A percentile compares a stretch with the other conserved stretches of the same genome.
Conservation (phyloP, 2,329 filamentous ascomycete genomes). For the Diaporthe batatas region DNA sequence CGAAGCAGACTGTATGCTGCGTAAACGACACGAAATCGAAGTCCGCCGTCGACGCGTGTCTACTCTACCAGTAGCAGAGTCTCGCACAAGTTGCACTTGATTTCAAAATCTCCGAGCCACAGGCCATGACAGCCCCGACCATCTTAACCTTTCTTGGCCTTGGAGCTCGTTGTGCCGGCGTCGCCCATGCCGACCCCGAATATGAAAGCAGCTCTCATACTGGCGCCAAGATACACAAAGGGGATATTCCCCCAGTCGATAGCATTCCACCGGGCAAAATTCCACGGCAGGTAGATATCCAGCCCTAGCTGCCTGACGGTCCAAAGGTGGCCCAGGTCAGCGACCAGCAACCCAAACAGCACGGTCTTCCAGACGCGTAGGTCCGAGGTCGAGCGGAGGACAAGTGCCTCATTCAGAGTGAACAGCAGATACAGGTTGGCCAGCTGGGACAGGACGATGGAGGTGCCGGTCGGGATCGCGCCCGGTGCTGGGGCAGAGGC, state of each 20-base stretch:
- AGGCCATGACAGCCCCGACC: too few species aligned
- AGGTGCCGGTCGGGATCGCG: constrained; percentile 69
- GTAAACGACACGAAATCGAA: too few species aligned
- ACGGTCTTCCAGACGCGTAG: constrained; percentile 78
- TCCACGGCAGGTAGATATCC: constrained; percentile 69
- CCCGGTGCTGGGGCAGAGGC: constrained; percentile 59
- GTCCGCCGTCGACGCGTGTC: too few species aligned
- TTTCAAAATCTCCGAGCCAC: too few species aligned
- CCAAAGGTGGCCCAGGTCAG: constrained; percentile 83
- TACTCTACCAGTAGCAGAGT: too few species aligned
- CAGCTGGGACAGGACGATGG: constrained; percentile 79
- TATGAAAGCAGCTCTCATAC: constrained; percentile 71
- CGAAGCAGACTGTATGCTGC: too few species aligned
- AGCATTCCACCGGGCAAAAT: constrained; percentile 72
- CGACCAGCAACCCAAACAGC: constrained; percentile 76
- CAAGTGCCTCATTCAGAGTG: constrained; percentile 81
- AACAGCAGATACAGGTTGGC: constrained; percentile 85
- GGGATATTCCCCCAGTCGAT: constrained; percentile 78
- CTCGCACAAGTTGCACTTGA: too few species aligned
- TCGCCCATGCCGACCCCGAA: constrained; percentile 65
- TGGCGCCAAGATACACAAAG: constrained; percentile 77
- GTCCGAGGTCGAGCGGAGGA: constrained; percentile 78
- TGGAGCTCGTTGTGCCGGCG: constrained; percentile 43
- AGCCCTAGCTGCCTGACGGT: constrained; percentile 71
- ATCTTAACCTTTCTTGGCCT: constrained; percentile 21